phyloP scores from a whole-genome alignment of 345 rosid species.

The Acer campestre region DNA sequence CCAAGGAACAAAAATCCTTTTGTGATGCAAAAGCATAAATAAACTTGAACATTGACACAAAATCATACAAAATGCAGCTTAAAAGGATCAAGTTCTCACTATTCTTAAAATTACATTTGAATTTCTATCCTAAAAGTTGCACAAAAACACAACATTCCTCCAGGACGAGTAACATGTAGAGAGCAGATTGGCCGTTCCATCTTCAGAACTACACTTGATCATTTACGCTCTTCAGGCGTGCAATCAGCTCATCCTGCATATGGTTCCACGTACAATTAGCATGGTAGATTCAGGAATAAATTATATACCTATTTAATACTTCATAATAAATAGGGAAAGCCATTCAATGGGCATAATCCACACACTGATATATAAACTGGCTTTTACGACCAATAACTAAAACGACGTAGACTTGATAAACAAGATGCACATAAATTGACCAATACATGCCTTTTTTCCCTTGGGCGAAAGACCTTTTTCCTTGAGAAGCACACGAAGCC shows the following conservation, averaged over 20 bases:
- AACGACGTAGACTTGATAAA: not conserved
- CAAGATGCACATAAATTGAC: not conserved
- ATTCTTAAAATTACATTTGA: not conserved
- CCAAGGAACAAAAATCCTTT: not conserved
- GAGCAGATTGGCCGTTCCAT: constrained; percentile 4
- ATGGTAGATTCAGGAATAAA: not conserved
- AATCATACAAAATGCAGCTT: constrained; percentile 11
- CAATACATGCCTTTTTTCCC: constrained; percentile 78
- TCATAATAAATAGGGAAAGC: not conserved
- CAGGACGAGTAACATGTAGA: not conserved
- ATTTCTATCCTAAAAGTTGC: constrained; percentile 14
- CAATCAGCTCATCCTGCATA: constrained; percentile 87
- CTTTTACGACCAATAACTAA: not conserved
- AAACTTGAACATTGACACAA: not conserved
- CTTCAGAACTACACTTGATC: constrained; percentile 26
- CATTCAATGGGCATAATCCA: not conserved
- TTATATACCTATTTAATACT: not conserved
- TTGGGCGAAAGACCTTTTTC: constrained; percentile 71
- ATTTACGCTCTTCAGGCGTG: constrained; percentile 61
- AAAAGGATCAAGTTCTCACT: not conserved
- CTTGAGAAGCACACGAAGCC: constrained; percentile 82
- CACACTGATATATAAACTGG: not conserved
- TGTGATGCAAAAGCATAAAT: not conserved
- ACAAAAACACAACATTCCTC: constrained; percentile 15
- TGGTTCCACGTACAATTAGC: constrained; percentile 11